A percentile compares a stretch with the other conserved stretches of the same genome.
phyloP scores from a whole-genome alignment of 805 yeast genomes.

The Yarrowia divulgata region DNA sequence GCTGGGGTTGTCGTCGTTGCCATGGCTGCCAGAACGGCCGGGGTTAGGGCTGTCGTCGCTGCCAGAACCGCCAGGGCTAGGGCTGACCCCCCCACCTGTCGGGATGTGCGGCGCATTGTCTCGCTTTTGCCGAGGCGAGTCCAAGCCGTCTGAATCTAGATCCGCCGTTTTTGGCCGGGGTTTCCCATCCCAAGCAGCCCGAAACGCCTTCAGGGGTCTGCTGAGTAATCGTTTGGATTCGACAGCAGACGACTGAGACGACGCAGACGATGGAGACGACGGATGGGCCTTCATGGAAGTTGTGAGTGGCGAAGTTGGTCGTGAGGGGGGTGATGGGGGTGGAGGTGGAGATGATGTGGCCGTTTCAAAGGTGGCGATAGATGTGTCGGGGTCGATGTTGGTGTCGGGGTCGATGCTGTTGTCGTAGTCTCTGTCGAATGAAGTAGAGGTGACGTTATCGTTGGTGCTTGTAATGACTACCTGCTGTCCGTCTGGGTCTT shows the following conservation, averaged over 20 bases:
- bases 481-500: no score
- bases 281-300: not conserved
- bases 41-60: not conserved
- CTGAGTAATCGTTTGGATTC: slow-evolving; percentile 4
- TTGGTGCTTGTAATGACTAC: no score
- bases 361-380: not conserved
- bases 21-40: no score
- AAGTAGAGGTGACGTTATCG: no score
- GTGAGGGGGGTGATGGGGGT: not conserved
- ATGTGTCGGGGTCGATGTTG: no score
- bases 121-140: not conserved
- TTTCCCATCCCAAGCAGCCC: slow-evolving; percentile 7
- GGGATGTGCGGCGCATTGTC: not conserved
- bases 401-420: no score
- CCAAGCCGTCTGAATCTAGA: no score
- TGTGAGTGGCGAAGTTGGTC: not conserved
- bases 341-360: not conserved
- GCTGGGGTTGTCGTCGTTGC: not conserved
- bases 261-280: no score
- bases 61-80: not conserved
- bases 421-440: no score
- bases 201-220: slow-evolving; percentile 4
- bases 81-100: not conserved
- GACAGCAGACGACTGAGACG: no score
- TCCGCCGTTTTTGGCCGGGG: not conserved